Percentiles rank a stretch among this genome's conserved stretches.
Evolutionary conservation across 768 basidiomycete species (phyloP).

Genomic region (Leucocoprinus leucothites): DNA sequence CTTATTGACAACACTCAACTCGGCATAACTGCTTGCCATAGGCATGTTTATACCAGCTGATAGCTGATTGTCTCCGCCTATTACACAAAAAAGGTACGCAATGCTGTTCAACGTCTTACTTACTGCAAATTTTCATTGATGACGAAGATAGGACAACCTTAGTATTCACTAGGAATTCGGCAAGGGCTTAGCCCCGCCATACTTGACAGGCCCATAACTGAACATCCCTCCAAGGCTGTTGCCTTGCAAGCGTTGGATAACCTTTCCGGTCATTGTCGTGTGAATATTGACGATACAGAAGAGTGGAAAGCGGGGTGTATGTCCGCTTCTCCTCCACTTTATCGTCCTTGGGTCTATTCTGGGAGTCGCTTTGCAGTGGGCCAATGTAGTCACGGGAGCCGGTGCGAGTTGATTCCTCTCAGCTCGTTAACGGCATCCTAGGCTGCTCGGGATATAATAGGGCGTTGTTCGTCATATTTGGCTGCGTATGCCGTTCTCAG

Average conservation of each 20-base stretch:
- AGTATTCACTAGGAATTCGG: not conserved
- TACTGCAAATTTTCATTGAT: not conserved
- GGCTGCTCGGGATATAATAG: not conserved
- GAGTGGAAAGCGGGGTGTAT: not conserved
- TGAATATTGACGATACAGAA: not conserved
- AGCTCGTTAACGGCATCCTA: not conserved
- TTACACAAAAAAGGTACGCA: not conserved
- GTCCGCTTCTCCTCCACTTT: not conserved
- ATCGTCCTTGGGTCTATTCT: not conserved
- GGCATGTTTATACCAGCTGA: not conserved
- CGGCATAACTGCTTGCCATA: not conserved
- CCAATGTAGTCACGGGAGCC: slow-evolving; percentile 1
- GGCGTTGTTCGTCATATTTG: not conserved
- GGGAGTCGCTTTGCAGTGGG: not conserved
- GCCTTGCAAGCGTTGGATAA: not conserved
- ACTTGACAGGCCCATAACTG: slow-evolving; percentile 2
- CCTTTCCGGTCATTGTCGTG: not conserved
- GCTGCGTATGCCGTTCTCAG: slow-evolving; percentile 5
- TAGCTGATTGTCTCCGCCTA: not conserved
- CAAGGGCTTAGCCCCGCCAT: not conserved
- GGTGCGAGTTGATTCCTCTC: not conserved
- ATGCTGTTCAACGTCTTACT: not conserved
- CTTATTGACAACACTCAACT: not conserved
- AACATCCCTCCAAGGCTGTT: not conserved
- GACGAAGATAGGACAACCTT: not conserved